Conservation (phyloP, 2,329 filamentous ascomycete species). For the Chalara sp. region DNA sequence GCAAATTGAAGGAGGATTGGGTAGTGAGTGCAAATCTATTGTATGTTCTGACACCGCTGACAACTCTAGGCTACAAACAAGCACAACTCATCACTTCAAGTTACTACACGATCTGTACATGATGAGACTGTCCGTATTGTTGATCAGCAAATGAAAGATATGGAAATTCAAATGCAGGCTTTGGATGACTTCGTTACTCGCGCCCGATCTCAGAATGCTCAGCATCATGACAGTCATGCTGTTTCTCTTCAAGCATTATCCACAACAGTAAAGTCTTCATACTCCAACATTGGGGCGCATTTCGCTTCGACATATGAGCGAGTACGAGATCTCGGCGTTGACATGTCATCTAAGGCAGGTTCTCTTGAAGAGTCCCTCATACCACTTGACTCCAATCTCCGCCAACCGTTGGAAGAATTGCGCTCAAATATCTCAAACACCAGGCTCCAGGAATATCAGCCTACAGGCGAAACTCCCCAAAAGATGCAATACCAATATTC, state of each 20-base stretch:
- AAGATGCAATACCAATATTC: slow-evolving; percentile 79
- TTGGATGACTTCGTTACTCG: slow-evolving; percentile 86
- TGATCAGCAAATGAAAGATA: slow-evolving; percentile 78
- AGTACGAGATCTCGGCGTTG: slow-evolving; percentile 60
- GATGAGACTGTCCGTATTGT: slow-evolving; percentile 86
- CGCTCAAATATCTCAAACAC: slow-evolving; percentile 60
- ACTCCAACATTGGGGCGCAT: slow-evolving; percentile 62
- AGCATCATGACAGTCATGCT: slow-evolving; percentile 65
- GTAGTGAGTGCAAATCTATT: slow-evolving; percentile 44
- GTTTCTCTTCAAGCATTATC: slow-evolving; percentile 61
- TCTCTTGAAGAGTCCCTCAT: slow-evolving; percentile 54
- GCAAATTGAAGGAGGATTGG: slow-evolving; percentile 81
- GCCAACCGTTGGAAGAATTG: slow-evolving; percentile 64
- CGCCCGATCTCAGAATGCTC: slow-evolving; percentile 72
- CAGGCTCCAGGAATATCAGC: slow-evolving; percentile 69
- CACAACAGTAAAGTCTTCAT: slow-evolving; percentile 64
- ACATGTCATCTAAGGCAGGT: slow-evolving; percentile 55
- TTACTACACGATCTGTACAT: slow-evolving; percentile 79
- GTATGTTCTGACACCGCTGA: slow-evolving; percentile 5
- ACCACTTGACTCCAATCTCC: slow-evolving; percentile 54
- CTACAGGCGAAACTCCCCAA: slow-evolving; percentile 81
- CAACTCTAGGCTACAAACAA: slow-evolving; percentile 57
- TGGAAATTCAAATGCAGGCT: slow-evolving; percentile 81
- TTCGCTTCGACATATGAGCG: slow-evolving; percentile 63
- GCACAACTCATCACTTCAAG: slow-evolving; percentile 76